phyloP scores from a whole-genome alignment of 495 filamentous ascomycete genomes.

The Talaromyces adpressus region DNA sequence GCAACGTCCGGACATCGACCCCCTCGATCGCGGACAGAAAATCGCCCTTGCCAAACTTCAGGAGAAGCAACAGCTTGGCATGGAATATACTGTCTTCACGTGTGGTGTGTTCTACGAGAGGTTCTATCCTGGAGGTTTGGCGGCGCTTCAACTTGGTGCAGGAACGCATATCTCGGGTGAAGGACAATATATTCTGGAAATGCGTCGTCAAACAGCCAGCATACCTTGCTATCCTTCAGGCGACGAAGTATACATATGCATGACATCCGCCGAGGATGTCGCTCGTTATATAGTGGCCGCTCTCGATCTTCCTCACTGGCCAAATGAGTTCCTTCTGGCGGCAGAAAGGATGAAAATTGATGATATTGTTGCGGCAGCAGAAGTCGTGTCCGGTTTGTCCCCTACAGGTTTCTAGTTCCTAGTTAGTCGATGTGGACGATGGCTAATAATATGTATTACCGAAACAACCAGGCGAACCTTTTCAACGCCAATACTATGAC shows the following conservation, averaged over 20 bases:
- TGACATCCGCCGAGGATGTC: conserved; percentile 63
- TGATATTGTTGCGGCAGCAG: conserved; percentile 40
- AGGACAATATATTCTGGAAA: conserved; percentile 58
- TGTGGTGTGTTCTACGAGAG: conserved; percentile 75
- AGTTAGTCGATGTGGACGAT: neutral
- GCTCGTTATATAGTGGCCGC: conserved; percentile 58
- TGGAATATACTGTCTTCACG: conserved; percentile 60
- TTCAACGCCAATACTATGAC: conserved; percentile 12
- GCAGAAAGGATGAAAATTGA: conserved; percentile 52
- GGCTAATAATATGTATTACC: neutral
- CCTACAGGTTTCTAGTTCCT: neutral
- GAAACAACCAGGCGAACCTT: conserved; percentile 6
- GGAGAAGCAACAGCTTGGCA: conserved; percentile 35
- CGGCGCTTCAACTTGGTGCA: conserved; percentile 44
- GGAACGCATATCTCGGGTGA: conserved; percentile 41
- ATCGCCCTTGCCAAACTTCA: conserved; percentile 48
- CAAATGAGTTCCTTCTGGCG: conserved; percentile 56
- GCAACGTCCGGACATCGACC: conserved; percentile 26
- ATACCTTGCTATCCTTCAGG: conserved; percentile 47
- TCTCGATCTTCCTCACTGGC: conserved; percentile 55
- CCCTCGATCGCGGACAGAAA: conserved; percentile 49
- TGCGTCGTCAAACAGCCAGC: conserved; percentile 47
- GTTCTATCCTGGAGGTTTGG: conserved; percentile 58
- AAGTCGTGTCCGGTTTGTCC: conserved; percentile 13
- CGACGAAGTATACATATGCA: conserved; percentile 44